Conservation (phyloP, 2,329 filamentous ascomycete genomes). For the Xylaria multiplex region DNA sequence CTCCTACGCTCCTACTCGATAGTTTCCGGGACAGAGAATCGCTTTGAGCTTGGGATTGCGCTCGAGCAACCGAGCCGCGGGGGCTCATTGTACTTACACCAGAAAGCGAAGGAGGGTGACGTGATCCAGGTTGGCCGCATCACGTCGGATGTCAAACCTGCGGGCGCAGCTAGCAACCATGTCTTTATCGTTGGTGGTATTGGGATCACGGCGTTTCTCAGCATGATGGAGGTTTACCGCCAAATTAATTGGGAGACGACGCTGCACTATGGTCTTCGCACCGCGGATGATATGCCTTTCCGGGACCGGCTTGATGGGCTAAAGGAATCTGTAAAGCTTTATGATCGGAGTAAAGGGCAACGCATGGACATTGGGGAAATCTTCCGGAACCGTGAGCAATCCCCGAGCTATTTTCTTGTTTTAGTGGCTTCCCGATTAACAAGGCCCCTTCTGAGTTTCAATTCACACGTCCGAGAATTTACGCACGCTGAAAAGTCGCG, state of each 20-base stretch:
- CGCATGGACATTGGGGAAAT: constrained; percentile 63
- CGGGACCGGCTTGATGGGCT: constrained; percentile 57
- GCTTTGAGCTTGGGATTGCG: constrained; percentile 68
- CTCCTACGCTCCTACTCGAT: constrained; percentile 70
- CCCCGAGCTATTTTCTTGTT: background rate
- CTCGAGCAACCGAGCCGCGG: constrained; percentile 65
- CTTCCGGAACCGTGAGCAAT: constrained; percentile 48
- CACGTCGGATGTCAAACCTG: constrained; percentile 59
- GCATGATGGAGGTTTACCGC: constrained; percentile 55
- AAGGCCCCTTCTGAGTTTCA: background rate
- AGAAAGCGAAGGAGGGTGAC: constrained; percentile 58
- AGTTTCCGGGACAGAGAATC: constrained; percentile 59
- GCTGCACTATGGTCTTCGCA: constrained; percentile 69
- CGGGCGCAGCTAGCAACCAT: constrained; percentile 62
- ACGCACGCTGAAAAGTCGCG: background rate
- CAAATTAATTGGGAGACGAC: constrained; percentile 60
- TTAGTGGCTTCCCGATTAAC: background rate
- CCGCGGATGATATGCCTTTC: constrained; percentile 64
- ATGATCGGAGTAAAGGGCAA: constrained; percentile 62
- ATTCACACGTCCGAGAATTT: background rate
- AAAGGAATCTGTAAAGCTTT: constrained; percentile 57
- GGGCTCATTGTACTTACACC: constrained; percentile 69
- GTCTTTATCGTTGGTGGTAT: constrained; percentile 73
- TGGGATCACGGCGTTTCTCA: constrained; percentile 72
- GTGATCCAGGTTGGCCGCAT: constrained; percentile 62